Evolutionary conservation across 345 rosid species (phyloP).

Genomic region (Barbarea vulgaris): DNA sequence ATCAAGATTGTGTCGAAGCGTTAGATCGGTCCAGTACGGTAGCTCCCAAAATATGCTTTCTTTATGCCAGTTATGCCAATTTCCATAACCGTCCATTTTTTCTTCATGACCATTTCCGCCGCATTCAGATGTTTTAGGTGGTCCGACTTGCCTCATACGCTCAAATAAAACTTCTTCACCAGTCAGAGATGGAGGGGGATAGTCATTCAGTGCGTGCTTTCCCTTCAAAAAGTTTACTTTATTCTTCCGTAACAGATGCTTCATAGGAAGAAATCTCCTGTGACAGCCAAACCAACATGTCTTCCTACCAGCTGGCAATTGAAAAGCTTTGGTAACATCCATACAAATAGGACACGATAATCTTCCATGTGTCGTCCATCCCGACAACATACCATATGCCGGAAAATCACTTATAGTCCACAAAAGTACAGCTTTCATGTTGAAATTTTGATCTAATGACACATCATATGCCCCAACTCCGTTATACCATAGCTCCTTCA

Average conservation of each 20-base stretch:
- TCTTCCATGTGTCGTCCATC: background rate
- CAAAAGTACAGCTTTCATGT: background rate
- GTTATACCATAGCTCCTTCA: background rate
- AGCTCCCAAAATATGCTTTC: background rate
- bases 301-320: background rate
- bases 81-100: background rate
- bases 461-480: background rate
- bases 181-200: too few species aligned
- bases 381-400: background rate
- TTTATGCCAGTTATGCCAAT: background rate
- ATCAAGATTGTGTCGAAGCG: background rate
- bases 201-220: background rate
- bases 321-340: background rate
- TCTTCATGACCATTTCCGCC: background rate
- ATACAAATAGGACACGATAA: background rate
- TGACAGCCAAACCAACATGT: background rate
- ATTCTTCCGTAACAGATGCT: background rate
- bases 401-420: background rate
- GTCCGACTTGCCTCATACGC: background rate
- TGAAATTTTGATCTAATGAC: background rate
- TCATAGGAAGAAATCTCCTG: background rate
- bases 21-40: fast-evolving
- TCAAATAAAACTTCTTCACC: background rate
- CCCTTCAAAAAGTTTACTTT: background rate
- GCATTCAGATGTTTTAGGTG: background rate